A percentile compares a stretch with the other conserved stretches of the same genome.
phyloP scores from a whole-genome alignment of 2,329 filamentous ascomycete species.

The Ophiocordyceps camponoti-leonardi region DNA sequence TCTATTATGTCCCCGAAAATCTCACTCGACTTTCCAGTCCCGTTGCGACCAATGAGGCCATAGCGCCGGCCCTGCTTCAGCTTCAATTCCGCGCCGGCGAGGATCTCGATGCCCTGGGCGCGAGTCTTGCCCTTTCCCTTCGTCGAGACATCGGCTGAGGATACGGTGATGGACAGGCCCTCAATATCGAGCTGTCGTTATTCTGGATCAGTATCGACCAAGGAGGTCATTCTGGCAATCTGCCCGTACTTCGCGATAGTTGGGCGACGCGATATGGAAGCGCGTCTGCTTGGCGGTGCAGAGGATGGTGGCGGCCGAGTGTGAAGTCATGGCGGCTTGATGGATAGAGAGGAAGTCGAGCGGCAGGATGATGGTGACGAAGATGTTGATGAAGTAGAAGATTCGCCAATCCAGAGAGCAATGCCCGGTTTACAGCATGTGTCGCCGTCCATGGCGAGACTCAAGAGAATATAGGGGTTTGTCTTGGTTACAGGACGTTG shows the following conservation, averaged over 20 bases:
- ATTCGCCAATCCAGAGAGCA: background rate
- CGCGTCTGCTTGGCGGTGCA: slow-evolving; percentile 51
- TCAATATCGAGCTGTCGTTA: slow-evolving; percentile 45
- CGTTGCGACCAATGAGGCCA: slow-evolving; percentile 65
- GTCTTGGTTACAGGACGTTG: background rate
- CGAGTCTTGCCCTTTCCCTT: slow-evolving; percentile 33
- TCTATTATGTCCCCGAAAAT: background rate
- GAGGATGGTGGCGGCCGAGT: slow-evolving; percentile 35
- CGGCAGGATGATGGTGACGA: background rate
- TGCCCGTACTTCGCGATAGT: slow-evolving; percentile 33
- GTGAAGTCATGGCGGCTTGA: slow-evolving; percentile 10
- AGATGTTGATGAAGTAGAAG: background rate
- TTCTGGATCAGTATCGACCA: background rate
- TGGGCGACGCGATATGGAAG: slow-evolving; percentile 41
- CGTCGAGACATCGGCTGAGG: slow-evolving; percentile 22
- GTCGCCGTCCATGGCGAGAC: too few relatives aligned
- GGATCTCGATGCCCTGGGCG: slow-evolving; percentile 42
- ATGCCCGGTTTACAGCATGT: too few relatives aligned
- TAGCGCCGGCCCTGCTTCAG: slow-evolving; percentile 60
- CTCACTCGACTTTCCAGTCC: slow-evolving; percentile 66
- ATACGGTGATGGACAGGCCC: slow-evolving; percentile 52
- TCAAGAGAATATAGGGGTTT: too few relatives aligned
- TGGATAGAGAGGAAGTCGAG: background rate
- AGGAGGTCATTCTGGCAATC: background rate
- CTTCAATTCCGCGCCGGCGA: slow-evolving; percentile 51